A percentile compares a stretch with the other conserved stretches of the same genome.
Conservation (phyloP, 345 rosid species). For the Eutrema japonicum region DNA sequence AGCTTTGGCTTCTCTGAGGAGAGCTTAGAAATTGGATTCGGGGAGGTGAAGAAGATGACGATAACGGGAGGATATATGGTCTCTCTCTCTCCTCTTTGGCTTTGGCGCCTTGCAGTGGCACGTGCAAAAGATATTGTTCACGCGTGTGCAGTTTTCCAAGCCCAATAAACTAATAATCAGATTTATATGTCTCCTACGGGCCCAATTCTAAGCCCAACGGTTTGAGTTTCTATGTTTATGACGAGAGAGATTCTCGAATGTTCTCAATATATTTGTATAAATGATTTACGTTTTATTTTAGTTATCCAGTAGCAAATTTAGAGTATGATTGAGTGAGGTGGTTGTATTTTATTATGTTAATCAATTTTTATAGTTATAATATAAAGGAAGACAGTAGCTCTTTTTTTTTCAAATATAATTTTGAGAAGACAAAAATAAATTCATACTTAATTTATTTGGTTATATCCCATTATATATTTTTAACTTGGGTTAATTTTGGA, state of each 20-base stretch:
- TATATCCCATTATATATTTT: too few relatives aligned
- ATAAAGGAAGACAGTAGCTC: too few relatives aligned
- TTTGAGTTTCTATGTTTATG: not conserved
- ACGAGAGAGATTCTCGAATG: not conserved
- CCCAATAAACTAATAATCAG: not conserved
- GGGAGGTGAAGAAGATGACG: slow-evolving; percentile 34
- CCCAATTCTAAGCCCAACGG: not conserved
- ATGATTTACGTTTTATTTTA: too few relatives aligned
- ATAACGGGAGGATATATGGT: slow-evolving; percentile 48
- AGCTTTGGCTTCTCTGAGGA: not conserved
- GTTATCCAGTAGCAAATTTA: too few relatives aligned
- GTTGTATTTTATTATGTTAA: too few relatives aligned
- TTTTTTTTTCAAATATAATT: too few relatives aligned
- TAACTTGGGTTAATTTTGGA: too few relatives aligned
- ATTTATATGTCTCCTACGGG: not conserved
- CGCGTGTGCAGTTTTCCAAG: slow-evolving; percentile 5
- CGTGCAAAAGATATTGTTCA: slow-evolving; percentile 13
- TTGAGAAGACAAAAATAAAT: too few relatives aligned
- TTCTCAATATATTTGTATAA: too few relatives aligned
- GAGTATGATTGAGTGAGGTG: too few relatives aligned
- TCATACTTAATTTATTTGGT: too few relatives aligned
- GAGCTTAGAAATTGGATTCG: slow-evolving; percentile 33
- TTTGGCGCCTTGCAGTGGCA: slow-evolving; percentile 44
- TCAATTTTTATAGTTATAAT: too few relatives aligned
- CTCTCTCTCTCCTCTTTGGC: slow-evolving; percentile 12